A percentile compares a stretch with the other conserved stretches of the same genome.
Evolutionary conservation across 2,329 filamentous ascomycete species (phyloP).

Genomic region (Dryadomyces quercus-mongolicae): DNA sequence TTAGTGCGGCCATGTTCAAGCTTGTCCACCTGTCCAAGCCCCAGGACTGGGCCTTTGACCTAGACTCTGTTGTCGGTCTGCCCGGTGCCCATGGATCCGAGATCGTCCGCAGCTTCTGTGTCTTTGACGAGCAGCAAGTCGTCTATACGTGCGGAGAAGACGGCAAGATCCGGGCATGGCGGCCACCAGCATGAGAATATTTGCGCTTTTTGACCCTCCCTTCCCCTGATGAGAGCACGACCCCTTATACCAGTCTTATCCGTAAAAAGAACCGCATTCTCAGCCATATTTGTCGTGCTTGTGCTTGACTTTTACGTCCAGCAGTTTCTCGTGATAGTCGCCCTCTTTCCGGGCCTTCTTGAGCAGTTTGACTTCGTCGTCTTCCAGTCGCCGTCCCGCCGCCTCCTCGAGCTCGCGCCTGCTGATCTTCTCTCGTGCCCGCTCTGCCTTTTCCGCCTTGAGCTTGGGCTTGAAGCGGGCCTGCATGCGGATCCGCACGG

Average conservation of each 20-base stretch:
- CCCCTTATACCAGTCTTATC: background rate
- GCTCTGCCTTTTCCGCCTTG: conserved; percentile 70
- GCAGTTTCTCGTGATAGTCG: conserved; percentile 74
- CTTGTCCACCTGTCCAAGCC: conserved; percentile 45
- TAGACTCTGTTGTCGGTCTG: conserved; percentile 44
- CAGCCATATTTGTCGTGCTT: conserved; percentile 78
- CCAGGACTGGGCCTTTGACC: conserved; percentile 41
- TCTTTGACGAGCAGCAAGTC: conserved; percentile 46
- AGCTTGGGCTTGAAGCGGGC: conserved; percentile 81
- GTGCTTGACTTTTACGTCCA: conserved; percentile 80
- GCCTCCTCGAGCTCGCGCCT: conserved; percentile 73
- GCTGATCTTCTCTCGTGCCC: conserved; percentile 74
- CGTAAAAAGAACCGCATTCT: conserved; percentile 14
- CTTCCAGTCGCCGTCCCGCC: conserved; percentile 62
- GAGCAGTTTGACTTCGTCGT: conserved; percentile 74
- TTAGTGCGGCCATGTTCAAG: conserved; percentile 44
- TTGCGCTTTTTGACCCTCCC: background rate
- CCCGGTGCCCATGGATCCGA: conserved; percentile 52
- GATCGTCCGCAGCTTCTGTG: conserved; percentile 51
- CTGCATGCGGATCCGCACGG: conserved; percentile 81
- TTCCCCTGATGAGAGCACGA: background rate
- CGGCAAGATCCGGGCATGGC: conserved; percentile 45
- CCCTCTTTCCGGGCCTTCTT: conserved; percentile 78
- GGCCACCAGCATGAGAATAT: conserved; percentile 16
- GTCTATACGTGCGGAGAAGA: conserved; percentile 50